Percentiles rank a stretch among this genome's conserved stretches.
These are phyloP conservation scores for Gautieria morchelliformis DNA, from an alignment of 768 basidiomycete genomes.

Conservation along the genomic window DNA sequence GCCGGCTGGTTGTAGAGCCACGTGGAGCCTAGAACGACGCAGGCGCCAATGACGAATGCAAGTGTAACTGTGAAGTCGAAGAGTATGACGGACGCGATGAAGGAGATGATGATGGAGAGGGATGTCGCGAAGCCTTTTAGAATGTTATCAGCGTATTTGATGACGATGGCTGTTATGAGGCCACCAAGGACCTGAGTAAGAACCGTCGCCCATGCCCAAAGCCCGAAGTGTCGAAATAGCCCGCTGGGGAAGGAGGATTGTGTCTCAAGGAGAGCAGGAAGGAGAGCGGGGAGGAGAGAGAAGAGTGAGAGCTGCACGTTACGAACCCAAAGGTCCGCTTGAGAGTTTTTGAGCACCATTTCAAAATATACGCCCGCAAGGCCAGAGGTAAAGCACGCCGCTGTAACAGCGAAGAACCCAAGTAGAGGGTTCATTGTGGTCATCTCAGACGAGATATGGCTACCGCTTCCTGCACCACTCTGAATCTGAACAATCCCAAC, in stretches of 20 bases:
- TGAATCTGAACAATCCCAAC: slow-evolving; percentile 39
- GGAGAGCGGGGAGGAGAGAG: slow-evolving; percentile 34
- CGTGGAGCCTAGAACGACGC: slow-evolving; percentile 33
- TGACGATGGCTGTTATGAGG: slow-evolving; percentile 39
- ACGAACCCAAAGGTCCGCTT: slow-evolving; percentile 38
- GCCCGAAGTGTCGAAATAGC: slow-evolving; percentile 33
- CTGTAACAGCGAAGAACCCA: slow-evolving; percentile 36
- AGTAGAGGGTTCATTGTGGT: slow-evolving; percentile 32
- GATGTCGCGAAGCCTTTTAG: slow-evolving; percentile 41
- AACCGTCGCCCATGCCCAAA: slow-evolving; percentile 41
- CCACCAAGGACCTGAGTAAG: slow-evolving; percentile 39
- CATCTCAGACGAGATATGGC: background rate
- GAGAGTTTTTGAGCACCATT: slow-evolving; percentile 36
- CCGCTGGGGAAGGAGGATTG: slow-evolving; percentile 9
- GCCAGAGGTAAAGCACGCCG: slow-evolving; percentile 40
- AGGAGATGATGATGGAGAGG: slow-evolving; percentile 38
- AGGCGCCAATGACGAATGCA: slow-evolving; percentile 33
- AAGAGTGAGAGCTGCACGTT: slow-evolving; percentile 42
- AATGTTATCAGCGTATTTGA: slow-evolving; percentile 34
- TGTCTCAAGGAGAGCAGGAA: slow-evolving; percentile 26
- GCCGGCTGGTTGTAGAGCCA: slow-evolving; percentile 34
- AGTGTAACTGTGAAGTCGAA: slow-evolving; percentile 36
- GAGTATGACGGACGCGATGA: slow-evolving; percentile 35
- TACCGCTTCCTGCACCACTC: slow-evolving; percentile 10
- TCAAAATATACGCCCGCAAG: slow-evolving; percentile 46